Conservation (phyloP, 1,284 basidiomycete genomes). For the Irpex sp. region DNA sequence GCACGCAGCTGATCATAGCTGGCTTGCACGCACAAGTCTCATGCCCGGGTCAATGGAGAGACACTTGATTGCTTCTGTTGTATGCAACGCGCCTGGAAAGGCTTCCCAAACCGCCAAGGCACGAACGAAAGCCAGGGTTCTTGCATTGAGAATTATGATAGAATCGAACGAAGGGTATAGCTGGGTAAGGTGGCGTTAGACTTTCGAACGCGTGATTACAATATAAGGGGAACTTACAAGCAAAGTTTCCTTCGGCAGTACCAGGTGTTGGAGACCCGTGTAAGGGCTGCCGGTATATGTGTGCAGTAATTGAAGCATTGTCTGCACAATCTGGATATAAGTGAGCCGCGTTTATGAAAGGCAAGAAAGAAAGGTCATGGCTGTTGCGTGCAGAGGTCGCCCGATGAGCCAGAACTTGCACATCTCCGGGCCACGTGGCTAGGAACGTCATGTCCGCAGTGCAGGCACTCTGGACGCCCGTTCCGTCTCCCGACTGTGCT, state of each 20-base stretch:
- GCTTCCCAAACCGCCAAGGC: conserved; percentile 73
- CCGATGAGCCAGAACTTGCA: neutral
- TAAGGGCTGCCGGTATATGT: conserved; percentile 54
- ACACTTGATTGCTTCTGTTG: conserved; percentile 45
- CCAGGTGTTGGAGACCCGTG: conserved; percentile 50
- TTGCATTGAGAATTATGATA: conserved; percentile 63
- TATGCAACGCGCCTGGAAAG: conserved; percentile 52
- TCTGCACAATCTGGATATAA: neutral
- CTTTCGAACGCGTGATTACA: neutral
- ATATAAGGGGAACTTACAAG: conserved; percentile 40
- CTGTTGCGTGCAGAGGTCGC: neutral
- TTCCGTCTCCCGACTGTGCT: neutral
- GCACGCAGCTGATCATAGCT: neutral
- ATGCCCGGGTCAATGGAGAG: conserved; percentile 67
- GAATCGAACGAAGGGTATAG: conserved; percentile 67
- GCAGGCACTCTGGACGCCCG: neutral
- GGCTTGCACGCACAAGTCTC: conserved; percentile 59
- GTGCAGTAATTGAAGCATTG: conserved; percentile 56
- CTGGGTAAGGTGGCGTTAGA: conserved; percentile 29
- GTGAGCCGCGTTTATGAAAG: neutral
- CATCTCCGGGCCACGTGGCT: neutral
- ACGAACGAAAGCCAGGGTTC: conserved; percentile 51
- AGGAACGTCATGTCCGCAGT: neutral
- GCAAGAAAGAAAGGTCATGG: neutral
- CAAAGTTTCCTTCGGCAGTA: conserved; percentile 47